Conservation (phyloP, 768 basidiomycete species). For the Termitomyces sp. region DNA sequence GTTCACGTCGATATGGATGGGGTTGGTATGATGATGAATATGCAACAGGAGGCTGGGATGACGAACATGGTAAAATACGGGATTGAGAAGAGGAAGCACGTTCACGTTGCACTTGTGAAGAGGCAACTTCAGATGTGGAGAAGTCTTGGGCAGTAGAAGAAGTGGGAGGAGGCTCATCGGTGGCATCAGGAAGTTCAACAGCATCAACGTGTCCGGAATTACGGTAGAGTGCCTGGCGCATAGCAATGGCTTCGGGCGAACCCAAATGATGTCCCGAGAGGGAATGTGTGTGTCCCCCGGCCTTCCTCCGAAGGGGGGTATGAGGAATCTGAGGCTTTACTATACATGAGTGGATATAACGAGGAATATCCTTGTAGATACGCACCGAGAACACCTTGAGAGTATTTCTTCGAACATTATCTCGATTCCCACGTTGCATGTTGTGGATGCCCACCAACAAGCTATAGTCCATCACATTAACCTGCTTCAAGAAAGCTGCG, state of each 20-base stretch:
- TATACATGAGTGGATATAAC: neutral
- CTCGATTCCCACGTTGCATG: slow-evolving; percentile 84
- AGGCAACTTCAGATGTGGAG: neutral
- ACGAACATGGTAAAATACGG: neutral
- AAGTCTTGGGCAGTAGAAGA: neutral
- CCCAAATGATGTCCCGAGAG: slow-evolving; percentile 32
- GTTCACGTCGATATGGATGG: slow-evolving; percentile 1
- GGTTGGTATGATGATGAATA: neutral
- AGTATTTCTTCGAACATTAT: slow-evolving; percentile 87
- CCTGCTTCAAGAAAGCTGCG: slow-evolving; percentile 72
- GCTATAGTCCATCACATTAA: slow-evolving; percentile 96
- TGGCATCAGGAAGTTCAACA: slow-evolving; percentile 15
- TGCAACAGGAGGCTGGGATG: neutral
- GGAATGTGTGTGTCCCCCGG: slow-evolving; percentile 17
- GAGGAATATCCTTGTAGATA: slow-evolving; percentile 11
- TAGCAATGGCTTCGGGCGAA: slow-evolving; percentile 73
- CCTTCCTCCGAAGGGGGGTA: slow-evolving; percentile 49
- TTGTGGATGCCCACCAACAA: slow-evolving; percentile 92
- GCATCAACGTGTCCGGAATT: slow-evolving; percentile 63
- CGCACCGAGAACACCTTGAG: slow-evolving; percentile 88
- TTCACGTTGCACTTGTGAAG: neutral
- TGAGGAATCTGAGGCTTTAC: slow-evolving; percentile 63
- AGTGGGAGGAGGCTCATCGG: slow-evolving; percentile 9
- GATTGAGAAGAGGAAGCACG: neutral
- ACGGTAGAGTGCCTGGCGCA: slow-evolving; percentile 77